phyloP scores from a whole-genome alignment of 805 yeast species.

The Barnettozyma pratensis region DNA sequence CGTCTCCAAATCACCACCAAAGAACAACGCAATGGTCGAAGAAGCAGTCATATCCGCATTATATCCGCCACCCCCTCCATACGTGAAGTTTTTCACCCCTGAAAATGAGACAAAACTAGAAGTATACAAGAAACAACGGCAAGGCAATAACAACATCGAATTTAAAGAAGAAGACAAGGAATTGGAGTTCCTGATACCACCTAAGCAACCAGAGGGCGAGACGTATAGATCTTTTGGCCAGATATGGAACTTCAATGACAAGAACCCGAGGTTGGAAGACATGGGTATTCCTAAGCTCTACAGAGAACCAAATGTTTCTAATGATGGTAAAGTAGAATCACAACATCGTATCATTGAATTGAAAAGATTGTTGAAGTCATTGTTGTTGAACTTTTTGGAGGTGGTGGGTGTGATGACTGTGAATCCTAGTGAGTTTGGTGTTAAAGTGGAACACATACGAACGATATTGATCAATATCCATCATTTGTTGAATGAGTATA shows the following conservation, averaged over 20 bases:
- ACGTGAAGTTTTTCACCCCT: slow-evolving; percentile 63
- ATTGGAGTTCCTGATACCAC: slow-evolving; percentile 59
- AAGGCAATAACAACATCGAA: slow-evolving; percentile 22
- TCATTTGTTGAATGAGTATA: slow-evolving; percentile 83
- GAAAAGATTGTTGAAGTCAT: slow-evolving; percentile 72
- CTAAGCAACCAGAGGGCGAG: slow-evolving; percentile 52
- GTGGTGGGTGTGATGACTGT: slow-evolving; percentile 71
- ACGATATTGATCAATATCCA: slow-evolving; percentile 83
- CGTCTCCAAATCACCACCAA: too few relatives aligned
- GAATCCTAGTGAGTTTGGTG: slow-evolving; percentile 59
- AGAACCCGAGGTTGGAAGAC: slow-evolving; percentile 66
- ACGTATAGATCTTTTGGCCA: slow-evolving; percentile 86
- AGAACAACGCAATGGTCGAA: slow-evolving; percentile 12
- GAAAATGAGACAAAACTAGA: slow-evolving; percentile 51
- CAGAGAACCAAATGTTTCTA: slow-evolving; percentile 17
- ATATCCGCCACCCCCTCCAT: slow-evolving; percentile 94
- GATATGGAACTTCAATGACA: slow-evolving; percentile 74
- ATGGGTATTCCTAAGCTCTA: slow-evolving; percentile 79
- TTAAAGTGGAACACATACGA: slow-evolving; percentile 73
- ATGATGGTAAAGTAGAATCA: slow-evolving; percentile 5
- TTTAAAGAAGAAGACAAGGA: slow-evolving; percentile 38
- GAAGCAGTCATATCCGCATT: slow-evolving; percentile 50
- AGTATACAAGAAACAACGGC: slow-evolving; percentile 17
- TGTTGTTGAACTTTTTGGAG: slow-evolving; percentile 76
- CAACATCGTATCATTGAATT: slow-evolving; percentile 52